Percentiles rank a stretch among this genome's conserved stretches.
These are phyloP conservation scores for Herpetospermum pedunculosum DNA, from an alignment of 306 rosid species.

Conservation along the genomic window DNA sequence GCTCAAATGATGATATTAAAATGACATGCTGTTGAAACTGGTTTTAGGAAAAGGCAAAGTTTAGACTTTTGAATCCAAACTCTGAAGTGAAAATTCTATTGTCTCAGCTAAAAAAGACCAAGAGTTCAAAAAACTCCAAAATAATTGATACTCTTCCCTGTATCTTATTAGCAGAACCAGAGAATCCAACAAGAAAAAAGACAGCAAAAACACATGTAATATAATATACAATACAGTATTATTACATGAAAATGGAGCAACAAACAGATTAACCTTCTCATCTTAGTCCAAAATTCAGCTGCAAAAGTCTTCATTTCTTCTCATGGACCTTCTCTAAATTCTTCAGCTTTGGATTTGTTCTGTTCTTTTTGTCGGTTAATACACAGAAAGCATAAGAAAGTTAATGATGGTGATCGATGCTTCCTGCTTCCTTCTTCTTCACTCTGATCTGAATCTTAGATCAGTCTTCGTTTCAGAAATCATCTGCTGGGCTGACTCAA, in stretches of 20 bases:
- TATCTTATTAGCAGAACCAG: background rate
- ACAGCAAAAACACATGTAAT: background rate
- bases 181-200: background rate
- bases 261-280: background rate
- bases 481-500: background rate
- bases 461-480: conserved; percentile 1
- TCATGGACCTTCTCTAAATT: background rate
- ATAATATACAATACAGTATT: background rate
- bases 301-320: background rate
- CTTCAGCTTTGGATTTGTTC: background rate
- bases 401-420: background rate
- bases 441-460: background rate
- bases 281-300: background rate
- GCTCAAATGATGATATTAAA: background rate
- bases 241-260: background rate
- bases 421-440: background rate
- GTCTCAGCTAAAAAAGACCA: background rate
- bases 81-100: background rate
- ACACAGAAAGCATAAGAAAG: background rate
- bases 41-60: background rate
- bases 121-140: background rate
- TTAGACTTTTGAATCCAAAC: background rate
- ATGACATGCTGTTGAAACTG: background rate
- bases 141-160: background rate
- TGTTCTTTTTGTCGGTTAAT: background rate